Evolutionary conservation across 1,284 basidiomycete genomes (phyloP).

Genomic region (Pascua sp.): DNA sequence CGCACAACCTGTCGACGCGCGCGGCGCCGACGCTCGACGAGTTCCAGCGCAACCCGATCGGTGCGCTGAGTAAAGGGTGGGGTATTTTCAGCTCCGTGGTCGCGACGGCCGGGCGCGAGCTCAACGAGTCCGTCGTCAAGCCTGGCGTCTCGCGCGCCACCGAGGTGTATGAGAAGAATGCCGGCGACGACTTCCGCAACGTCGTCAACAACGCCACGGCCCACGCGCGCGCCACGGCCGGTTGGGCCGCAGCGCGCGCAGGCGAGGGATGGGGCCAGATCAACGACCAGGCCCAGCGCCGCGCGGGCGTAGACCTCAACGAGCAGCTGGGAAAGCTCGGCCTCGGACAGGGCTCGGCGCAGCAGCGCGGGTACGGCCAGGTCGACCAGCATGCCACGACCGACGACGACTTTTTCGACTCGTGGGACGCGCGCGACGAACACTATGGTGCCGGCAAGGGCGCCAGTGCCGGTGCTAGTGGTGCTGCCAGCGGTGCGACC

Average conservation of each 20-base stretch:
- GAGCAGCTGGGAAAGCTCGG: constrained; percentile 44
- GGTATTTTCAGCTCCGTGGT: constrained; percentile 49
- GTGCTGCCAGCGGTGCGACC: constrained; percentile 4
- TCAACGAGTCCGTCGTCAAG: constrained; percentile 47
- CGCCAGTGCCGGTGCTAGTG: constrained; percentile 1
- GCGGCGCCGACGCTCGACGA: constrained; percentile 45
- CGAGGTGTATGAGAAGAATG: constrained; percentile 25
- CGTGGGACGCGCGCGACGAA: constrained; percentile 23
- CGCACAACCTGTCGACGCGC: constrained; percentile 40
- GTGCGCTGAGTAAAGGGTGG: constrained; percentile 49
- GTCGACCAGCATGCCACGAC: constrained; percentile 12
- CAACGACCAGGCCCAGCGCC: constrained; percentile 42
- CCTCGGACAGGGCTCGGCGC: constrained; percentile 15
- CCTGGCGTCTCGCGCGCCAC: constrained; percentile 40
- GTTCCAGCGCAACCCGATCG: constrained; percentile 44
- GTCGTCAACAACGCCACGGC: constrained; percentile 24
- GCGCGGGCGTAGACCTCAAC: constrained; percentile 47
- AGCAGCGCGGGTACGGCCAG: constrained; percentile 14
- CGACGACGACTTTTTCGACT: constrained; percentile 41
- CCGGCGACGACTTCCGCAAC: constrained; percentile 34
- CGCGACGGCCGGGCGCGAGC: constrained; percentile 37
- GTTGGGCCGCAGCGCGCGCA: constrained; percentile 37
- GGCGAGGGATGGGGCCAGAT: constrained; percentile 43
- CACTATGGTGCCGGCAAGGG: not conserved
- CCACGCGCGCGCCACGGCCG: constrained; percentile 33